phyloP scores from a whole-genome alignment of 1,284 basidiomycete species.

The Gymnopus androsaceus region DNA sequence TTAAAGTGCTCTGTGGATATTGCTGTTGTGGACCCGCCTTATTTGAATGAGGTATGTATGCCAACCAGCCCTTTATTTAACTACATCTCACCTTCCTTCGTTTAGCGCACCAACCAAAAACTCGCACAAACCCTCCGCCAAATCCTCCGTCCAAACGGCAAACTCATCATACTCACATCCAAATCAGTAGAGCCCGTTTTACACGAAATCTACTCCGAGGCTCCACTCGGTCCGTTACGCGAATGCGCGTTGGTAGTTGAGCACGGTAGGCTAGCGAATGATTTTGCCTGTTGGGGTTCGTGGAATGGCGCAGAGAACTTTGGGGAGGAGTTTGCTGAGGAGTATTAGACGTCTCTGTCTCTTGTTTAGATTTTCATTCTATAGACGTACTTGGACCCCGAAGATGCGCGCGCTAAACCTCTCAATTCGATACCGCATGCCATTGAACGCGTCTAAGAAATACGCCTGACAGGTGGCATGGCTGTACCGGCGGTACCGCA shows the following conservation, averaged over 20 bases:
- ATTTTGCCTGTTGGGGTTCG: slow-evolving; percentile 43
- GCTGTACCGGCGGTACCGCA: too few relatives aligned
- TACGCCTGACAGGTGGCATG: too few relatives aligned
- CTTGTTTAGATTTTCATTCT: too few relatives aligned
- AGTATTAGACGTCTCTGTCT: too few relatives aligned
- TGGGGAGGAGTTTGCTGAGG: slow-evolving; percentile 21
- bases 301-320: slow-evolving; percentile 43
- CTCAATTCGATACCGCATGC: too few relatives aligned
- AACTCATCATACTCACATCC: slow-evolving; percentile 41
- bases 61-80: neutral
- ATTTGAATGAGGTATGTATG: slow-evolving; percentile 44
- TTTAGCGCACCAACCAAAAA: slow-evolving; percentile 41
- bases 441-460: too few relatives aligned
- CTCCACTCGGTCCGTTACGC: slow-evolving; percentile 38
- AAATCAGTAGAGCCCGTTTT: slow-evolving; percentile 36
- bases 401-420: too few relatives aligned
- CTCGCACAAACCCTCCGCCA: slow-evolving; percentile 36
- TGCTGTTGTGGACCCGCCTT: slow-evolving; percentile 43
- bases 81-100: neutral
- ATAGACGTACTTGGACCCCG: too few relatives aligned
- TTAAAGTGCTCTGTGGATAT: slow-evolving; percentile 37
- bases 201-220: slow-evolving; percentile 33
- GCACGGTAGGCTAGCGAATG: slow-evolving; percentile 40
- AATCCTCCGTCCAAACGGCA: slow-evolving; percentile 40
- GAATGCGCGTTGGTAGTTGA: slow-evolving; percentile 34